These are phyloP conservation scores for Sanghuangporus weigelae DNA, from an alignment of 1,284 basidiomycete genomes.

Conservation along the genomic window DNA sequence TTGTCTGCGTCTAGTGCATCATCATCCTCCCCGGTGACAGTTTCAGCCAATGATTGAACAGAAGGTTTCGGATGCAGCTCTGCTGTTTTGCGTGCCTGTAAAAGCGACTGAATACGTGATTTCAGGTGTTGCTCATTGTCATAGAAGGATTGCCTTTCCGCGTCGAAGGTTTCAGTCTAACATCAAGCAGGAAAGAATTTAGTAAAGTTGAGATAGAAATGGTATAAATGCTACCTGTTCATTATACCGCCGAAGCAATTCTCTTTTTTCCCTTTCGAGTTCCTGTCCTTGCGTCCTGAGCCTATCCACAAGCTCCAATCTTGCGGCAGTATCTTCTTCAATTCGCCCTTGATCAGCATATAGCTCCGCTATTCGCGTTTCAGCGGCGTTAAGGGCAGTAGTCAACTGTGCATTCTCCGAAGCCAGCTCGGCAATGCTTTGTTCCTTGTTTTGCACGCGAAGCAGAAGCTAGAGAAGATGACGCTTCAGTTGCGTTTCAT, in stretches of 20 bases:
- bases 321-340: conserved; percentile 70
- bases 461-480: conserved; percentile 52
- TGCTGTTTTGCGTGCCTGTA: conserved; percentile 51
- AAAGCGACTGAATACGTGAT: conserved; percentile 76
- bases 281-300: conserved; percentile 72
- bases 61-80: conserved; percentile 1
- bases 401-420: conserved; percentile 58
- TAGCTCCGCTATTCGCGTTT: conserved; percentile 65
- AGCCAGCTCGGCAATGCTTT: conserved; percentile 53
- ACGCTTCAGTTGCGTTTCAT: conserved; percentile 11
- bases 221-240: conserved; percentile 53
- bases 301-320: conserved; percentile 75
- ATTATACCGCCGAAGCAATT: conserved; percentile 71
- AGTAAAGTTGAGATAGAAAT: conserved; percentile 16
- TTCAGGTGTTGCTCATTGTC: conserved; percentile 85
- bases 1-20: conserved; percentile 33
- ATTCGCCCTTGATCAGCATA: conserved; percentile 74
- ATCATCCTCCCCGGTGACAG: background rate
- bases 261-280: conserved; percentile 76
- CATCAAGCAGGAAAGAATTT: background rate
- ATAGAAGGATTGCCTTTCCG: conserved; percentile 80
- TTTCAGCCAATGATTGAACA: background rate
- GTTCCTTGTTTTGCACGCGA: conserved; percentile 71
- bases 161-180: conserved; percentile 74
- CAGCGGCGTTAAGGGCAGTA: conserved; percentile 59